phyloP scores from a whole-genome alignment of 2,329 filamentous ascomycete genomes.

The Zymoseptoria crescenta region DNA sequence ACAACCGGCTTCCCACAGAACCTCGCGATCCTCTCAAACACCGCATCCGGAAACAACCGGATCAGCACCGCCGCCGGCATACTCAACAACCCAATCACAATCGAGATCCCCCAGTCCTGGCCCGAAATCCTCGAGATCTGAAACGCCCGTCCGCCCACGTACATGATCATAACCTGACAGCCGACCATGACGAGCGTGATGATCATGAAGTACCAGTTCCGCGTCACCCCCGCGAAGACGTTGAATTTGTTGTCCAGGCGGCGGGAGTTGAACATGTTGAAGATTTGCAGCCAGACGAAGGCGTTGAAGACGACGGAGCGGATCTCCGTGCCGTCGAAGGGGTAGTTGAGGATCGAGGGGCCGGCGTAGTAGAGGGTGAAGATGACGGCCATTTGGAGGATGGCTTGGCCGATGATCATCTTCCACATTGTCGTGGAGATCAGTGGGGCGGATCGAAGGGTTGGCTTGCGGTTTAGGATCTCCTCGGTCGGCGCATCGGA shows the following conservation, averaged over 20 bases:
- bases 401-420: constrained; percentile 90
- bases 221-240: constrained; percentile 78
- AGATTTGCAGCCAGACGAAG: constrained; percentile 97
- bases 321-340: constrained; percentile 45
- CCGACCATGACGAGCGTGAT: constrained; percentile 84
- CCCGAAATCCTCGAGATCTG: constrained; percentile 60
- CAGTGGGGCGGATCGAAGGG: constrained; percentile 63
- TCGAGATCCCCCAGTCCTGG: constrained; percentile 76
- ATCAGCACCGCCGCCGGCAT: constrained; percentile 76
- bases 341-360: constrained; percentile 51
- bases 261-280: constrained; percentile 83
- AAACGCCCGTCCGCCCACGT: constrained; percentile 68
- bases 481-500: constrained; percentile 79
- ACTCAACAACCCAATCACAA: constrained; percentile 72
- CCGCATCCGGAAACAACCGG: constrained; percentile 70
- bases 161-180: constrained; percentile 83
- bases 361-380: constrained; percentile 77
- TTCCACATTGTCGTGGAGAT: constrained; percentile 97
- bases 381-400: constrained; percentile 75
- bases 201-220: constrained; percentile 79
- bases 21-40: constrained; percentile 42
- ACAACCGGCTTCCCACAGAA: constrained; percentile 29
- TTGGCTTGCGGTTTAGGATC: constrained; percentile 71
- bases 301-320: constrained; percentile 90
- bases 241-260: constrained; percentile 61